Evolutionary conservation across 2,329 filamentous ascomycete species (phyloP).

Genomic region (Aureobasidium sp.): DNA sequence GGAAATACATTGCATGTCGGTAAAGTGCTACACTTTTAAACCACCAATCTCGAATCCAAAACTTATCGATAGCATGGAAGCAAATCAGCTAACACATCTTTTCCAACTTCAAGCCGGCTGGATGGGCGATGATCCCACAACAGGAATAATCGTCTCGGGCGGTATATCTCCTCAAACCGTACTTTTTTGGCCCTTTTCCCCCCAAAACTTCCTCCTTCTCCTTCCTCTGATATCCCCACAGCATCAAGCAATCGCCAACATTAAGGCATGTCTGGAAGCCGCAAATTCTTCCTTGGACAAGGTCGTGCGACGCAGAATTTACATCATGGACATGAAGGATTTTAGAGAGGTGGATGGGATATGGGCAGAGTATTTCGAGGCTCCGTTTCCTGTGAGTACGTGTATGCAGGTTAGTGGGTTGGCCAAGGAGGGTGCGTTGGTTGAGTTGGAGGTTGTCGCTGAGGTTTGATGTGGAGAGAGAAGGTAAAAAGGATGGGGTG

Average conservation of each 20-base stretch:
- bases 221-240: too few species aligned
- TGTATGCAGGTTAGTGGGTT: slow-evolving; percentile 18
- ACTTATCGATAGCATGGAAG: too few species aligned
- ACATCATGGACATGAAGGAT: slow-evolving; percentile 16
- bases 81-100: too few species aligned
- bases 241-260: slow-evolving; percentile 18
- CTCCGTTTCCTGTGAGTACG: slow-evolving; percentile 18
- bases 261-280: slow-evolving; percentile 17
- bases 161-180: slow-evolving; percentile 17
- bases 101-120: slow-evolving; percentile 4
- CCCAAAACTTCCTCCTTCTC: too few species aligned
- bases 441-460: slow-evolving; percentile 19
- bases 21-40: not conserved
- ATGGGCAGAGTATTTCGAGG: slow-evolving; percentile 14
- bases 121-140: slow-evolving; percentile 21
- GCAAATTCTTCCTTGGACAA: slow-evolving; percentile 16
- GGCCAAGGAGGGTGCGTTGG: slow-evolving; percentile 19
- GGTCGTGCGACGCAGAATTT: slow-evolving; percentile 17
- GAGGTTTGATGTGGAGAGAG: not conserved
- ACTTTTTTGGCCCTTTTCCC: too few species aligned
- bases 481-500: not conserved
- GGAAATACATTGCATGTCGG: slow-evolving; percentile 16
- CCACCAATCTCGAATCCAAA: not conserved
- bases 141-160: slow-evolving; percentile 18
- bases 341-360: slow-evolving; percentile 16